Evolutionary conservation across 2,329 filamentous ascomycete genomes (phyloP).

Genomic region (Monosporascus ibericus): DNA sequence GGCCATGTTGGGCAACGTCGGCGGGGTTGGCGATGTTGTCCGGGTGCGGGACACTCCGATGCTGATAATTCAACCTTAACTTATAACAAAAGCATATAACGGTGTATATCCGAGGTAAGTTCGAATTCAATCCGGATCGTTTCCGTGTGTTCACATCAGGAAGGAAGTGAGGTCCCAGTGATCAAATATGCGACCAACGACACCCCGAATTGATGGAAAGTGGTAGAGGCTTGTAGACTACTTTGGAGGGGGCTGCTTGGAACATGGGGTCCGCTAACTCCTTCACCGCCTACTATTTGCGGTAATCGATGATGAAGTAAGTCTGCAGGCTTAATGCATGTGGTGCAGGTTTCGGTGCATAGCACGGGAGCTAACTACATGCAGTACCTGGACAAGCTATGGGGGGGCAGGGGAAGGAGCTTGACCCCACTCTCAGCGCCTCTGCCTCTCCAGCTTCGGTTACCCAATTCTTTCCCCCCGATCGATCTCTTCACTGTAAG

Average conservation of each 20-base stretch:
- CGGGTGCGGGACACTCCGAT: too few relatives aligned
- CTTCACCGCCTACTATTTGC: background rate
- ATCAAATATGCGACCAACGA: background rate
- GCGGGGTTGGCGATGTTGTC: too few relatives aligned
- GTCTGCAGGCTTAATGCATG: background rate
- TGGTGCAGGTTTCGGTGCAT: background rate
- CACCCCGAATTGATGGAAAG: background rate
- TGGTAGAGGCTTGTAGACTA: background rate
- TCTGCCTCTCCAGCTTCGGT: background rate
- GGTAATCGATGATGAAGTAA: background rate
- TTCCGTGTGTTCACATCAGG: too few relatives aligned
- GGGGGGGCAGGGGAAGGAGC: too few relatives aligned
- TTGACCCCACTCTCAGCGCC: too few relatives aligned
- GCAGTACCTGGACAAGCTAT: background rate
- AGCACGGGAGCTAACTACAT: background rate
- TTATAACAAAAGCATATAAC: too few relatives aligned
- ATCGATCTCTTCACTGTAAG: too few relatives aligned
- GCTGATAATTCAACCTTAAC: too few relatives aligned
- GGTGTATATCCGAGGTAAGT: too few relatives aligned
- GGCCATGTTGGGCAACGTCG: constrained; percentile 43
- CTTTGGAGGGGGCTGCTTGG: background rate
- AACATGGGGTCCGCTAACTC: background rate
- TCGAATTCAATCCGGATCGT: too few relatives aligned
- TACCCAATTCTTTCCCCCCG: background rate
- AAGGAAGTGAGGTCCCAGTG: too few relatives aligned